These are phyloP conservation scores for Pseudogymnoascus sp. DNA, from an alignment of 2,329 filamentous ascomycete genomes.

Conservation along the genomic window DNA sequence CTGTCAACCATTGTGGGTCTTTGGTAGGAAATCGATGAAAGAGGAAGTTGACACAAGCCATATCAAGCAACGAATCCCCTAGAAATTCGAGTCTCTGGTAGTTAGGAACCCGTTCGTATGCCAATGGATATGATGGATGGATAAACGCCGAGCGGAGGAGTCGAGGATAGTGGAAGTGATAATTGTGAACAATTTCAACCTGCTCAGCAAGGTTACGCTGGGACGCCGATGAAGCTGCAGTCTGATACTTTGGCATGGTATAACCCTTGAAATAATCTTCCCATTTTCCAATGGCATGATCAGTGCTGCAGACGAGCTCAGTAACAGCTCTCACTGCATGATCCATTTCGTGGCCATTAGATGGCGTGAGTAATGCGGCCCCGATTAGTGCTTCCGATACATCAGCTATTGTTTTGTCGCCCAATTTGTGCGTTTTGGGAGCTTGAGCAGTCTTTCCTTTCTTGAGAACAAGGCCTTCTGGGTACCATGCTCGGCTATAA, in stretches of 20 bases:
- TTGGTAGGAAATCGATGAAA: constrained; percentile 69
- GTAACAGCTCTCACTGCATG: constrained; percentile 58
- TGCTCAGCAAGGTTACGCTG: constrained; percentile 62
- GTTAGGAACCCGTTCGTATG: constrained; percentile 71
- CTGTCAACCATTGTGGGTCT: constrained; percentile 93
- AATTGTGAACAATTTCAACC: constrained; percentile 50
- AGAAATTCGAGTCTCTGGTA: constrained; percentile 92
- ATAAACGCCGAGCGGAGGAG: constrained; percentile 79
- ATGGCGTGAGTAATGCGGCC: constrained; percentile 57
- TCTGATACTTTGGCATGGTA: constrained; percentile 64
- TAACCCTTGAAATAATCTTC: constrained; percentile 67
- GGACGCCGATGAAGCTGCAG: constrained; percentile 50
- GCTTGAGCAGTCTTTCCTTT: constrained; percentile 60
- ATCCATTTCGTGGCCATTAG: constrained; percentile 40
- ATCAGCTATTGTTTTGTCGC: constrained; percentile 87
- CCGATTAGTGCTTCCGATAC: constrained; percentile 93
- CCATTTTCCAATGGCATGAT: constrained; percentile 65
- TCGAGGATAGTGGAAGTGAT: constrained; percentile 66
- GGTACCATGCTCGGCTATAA: constrained; percentile 73
- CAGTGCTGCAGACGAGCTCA: constrained; percentile 58
- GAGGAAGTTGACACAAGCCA: constrained; percentile 75
- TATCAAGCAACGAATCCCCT: constrained; percentile 81
- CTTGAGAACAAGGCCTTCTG: constrained; percentile 64
- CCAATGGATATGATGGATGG: constrained; percentile 72
- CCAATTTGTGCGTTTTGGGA: constrained; percentile 57